These are phyloP conservation scores for Rauvolfia tetraphylla DNA, from an alignment of 257 asterid species.

Conservation along the genomic window DNA sequence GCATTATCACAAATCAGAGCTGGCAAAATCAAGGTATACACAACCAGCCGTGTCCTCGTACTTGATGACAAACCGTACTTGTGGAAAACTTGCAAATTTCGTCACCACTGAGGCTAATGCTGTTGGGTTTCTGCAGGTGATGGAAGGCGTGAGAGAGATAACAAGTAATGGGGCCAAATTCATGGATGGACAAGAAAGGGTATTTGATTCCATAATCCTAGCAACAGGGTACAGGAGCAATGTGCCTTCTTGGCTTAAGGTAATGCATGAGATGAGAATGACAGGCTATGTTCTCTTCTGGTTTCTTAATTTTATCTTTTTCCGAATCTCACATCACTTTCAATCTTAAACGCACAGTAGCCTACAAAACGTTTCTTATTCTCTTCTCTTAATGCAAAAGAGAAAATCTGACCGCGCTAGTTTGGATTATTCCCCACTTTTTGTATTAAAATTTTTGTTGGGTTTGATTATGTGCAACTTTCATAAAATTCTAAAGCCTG, in stretches of 20 bases:
- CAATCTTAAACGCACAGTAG: slow-evolving; percentile 61
- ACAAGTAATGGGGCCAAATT: slow-evolving; percentile 74
- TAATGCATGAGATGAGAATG: slow-evolving; percentile 24
- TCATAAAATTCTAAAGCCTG: slow-evolving; percentile 34
- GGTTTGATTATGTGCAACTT: slow-evolving; percentile 47
- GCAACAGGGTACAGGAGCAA: slow-evolving; percentile 98
- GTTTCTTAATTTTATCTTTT: slow-evolving; percentile 18
- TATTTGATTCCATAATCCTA: slow-evolving; percentile 70
- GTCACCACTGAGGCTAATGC: neutral
- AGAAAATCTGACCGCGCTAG: slow-evolving; percentile 74
- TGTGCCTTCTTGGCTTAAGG: slow-evolving; percentile 94
- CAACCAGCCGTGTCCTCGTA: neutral
- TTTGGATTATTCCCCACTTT: slow-evolving; percentile 50
- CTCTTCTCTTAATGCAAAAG: slow-evolving; percentile 42
- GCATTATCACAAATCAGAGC: slow-evolving; percentile 63
- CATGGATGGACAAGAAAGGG: slow-evolving; percentile 71
- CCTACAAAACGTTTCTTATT: slow-evolving; percentile 59
- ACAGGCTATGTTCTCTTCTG: slow-evolving; percentile 7
- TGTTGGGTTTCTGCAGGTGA: slow-evolving; percentile 40
- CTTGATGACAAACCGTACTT: neutral
- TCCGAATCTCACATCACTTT: slow-evolving; percentile 56
- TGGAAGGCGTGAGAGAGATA: slow-evolving; percentile 69
- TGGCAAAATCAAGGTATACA: slow-evolving; percentile 65
- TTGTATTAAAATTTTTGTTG: slow-evolving; percentile 31
- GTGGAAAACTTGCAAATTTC: neutral